These are phyloP conservation scores for Ogataea hybrid DNA, from an alignment of 1,139 yeast species.

Conservation along the genomic window DNA sequence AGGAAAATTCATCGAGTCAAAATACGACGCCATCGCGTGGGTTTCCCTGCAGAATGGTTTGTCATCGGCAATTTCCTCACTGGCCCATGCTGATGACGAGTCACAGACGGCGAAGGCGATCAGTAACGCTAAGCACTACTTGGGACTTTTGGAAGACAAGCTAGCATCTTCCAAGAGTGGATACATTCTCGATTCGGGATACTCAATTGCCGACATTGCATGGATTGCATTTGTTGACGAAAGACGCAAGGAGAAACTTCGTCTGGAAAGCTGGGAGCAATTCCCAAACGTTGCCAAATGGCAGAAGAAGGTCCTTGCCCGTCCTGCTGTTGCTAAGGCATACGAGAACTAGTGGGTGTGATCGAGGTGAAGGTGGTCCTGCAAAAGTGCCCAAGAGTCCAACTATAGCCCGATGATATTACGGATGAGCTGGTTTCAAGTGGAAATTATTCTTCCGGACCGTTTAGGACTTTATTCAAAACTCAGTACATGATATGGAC, in stretches of 20 bases:
- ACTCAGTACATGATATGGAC: too few relatives aligned
- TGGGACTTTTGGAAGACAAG: not conserved
- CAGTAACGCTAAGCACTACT: not conserved
- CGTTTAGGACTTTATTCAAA: too few relatives aligned
- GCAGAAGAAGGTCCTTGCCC: not conserved
- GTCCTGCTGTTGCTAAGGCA: not conserved
- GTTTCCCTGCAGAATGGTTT: not conserved
- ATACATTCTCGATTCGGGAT: constrained; percentile 4
- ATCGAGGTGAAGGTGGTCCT: too few relatives aligned
- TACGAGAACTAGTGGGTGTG: not conserved
- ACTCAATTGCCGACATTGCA: constrained; percentile 7
- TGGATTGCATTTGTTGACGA: constrained; percentile 7
- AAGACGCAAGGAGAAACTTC: not conserved
- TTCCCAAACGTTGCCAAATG: not conserved
- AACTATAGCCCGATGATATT: too few relatives aligned
- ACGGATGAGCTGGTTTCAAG: too few relatives aligned
- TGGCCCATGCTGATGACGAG: not conserved
- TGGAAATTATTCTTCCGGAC: too few relatives aligned
- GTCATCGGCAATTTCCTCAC: not conserved
- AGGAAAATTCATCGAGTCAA: not conserved
- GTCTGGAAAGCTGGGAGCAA: not conserved
- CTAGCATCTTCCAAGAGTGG: not conserved
- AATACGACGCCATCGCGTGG: not conserved
- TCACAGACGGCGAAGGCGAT: not conserved
- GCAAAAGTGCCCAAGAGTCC: too few relatives aligned